Evolutionary conservation across 345 rosid genomes (phyloP).

Genomic region (Aegle marmelos): DNA sequence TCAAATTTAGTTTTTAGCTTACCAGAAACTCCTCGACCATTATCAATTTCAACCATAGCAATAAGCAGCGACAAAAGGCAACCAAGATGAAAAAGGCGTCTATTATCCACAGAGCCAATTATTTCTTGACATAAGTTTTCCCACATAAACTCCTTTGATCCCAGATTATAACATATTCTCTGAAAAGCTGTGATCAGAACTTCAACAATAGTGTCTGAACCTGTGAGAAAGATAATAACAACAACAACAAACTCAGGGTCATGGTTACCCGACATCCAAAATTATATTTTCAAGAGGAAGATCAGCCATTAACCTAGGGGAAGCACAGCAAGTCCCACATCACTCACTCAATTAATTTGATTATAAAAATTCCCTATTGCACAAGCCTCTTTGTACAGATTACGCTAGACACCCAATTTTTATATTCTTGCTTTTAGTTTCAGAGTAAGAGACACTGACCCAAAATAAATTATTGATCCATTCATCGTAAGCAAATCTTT

Average conservation of each 20-base stretch:
- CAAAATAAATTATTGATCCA: background rate
- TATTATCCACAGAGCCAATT: constrained; percentile 28
- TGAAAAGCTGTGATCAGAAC: constrained; percentile 50
- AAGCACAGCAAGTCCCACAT: background rate
- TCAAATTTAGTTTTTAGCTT: constrained; percentile 23
- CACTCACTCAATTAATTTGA: background rate
- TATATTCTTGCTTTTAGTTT: background rate
- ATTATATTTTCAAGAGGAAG: background rate
- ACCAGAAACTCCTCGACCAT: constrained; percentile 52
- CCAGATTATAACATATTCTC: constrained; percentile 61
- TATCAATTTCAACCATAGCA: constrained; percentile 44
- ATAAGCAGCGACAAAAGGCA: constrained; percentile 52
- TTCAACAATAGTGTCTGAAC: constrained; percentile 51
- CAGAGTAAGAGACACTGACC: background rate
- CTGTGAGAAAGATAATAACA: constrained; percentile 35
- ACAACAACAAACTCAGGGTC: constrained; percentile 17
- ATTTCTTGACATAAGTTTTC: constrained; percentile 52
- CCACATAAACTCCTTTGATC: constrained; percentile 53
- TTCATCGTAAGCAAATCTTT: background rate
- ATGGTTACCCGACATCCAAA: background rate
- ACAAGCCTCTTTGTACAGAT: background rate
- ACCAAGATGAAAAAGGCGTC: constrained; percentile 38
- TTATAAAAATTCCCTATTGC: background rate
- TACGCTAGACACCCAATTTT: background rate
- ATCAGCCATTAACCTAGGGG: background rate